Conservation (phyloP, 2,329 filamentous ascomycete genomes). For the Xylariaceae sp. region DNA sequence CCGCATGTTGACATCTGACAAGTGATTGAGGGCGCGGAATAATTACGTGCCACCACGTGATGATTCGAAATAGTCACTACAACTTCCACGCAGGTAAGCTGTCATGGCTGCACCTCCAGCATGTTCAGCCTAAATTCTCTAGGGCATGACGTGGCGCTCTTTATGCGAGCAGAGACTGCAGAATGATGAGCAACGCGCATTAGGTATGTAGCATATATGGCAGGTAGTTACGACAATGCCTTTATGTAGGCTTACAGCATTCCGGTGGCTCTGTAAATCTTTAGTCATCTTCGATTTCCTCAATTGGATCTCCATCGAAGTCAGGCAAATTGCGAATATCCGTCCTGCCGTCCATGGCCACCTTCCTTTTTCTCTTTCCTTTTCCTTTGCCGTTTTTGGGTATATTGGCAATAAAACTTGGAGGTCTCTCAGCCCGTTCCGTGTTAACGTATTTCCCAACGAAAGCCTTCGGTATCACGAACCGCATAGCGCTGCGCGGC, state of each 20-base stretch:
- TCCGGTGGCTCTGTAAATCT: background rate
- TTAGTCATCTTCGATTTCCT: conserved; percentile 22
- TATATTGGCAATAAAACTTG: background rate
- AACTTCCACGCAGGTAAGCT: too few relatives aligned
- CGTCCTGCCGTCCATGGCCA: conserved; percentile 24
- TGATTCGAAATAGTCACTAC: too few relatives aligned
- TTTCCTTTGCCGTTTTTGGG: background rate
- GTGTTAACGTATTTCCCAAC: conserved; percentile 23
- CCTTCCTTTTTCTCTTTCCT: conserved; percentile 16
- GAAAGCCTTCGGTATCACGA: conserved; percentile 26
- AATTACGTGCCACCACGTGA: too few relatives aligned
- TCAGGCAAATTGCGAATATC: conserved; percentile 28
- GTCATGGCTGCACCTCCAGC: too few relatives aligned
- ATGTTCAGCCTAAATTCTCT: too few relatives aligned
- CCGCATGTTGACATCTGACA: too few relatives aligned
- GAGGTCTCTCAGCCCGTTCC: background rate
- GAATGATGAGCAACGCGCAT: background rate
- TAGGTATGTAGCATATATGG: background rate
- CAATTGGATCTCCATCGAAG: conserved; percentile 30
- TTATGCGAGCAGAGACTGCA: background rate
- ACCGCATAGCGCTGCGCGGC: conserved; percentile 15
- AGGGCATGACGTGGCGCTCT: too few relatives aligned
- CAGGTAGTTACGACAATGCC: background rate
- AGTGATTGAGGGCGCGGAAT: too few relatives aligned
- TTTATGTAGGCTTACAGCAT: background rate